Conservation (phyloP, 192 early-diverging fungal species). For the Oehlia diaphana region DNA sequence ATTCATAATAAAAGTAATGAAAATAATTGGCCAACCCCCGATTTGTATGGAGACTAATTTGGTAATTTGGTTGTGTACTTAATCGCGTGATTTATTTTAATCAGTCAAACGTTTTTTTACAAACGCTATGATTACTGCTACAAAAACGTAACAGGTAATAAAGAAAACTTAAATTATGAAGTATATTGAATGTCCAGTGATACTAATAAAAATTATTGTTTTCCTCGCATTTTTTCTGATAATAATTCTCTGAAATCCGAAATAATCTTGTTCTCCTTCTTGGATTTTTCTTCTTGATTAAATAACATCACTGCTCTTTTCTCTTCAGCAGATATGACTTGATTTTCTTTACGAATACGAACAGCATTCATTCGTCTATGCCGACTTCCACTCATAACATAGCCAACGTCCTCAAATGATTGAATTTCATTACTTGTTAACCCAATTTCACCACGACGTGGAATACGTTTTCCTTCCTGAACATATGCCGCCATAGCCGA, state of each 20-base stretch:
- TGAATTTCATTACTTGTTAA: slow-evolving; percentile 82
- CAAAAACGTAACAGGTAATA: no score
- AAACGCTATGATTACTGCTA: no score
- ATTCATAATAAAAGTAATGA: no score
- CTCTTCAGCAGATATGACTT: slow-evolving; percentile 95
- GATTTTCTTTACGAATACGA: slow-evolving; percentile 94
- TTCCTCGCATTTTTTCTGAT: slow-evolving; percentile 49
- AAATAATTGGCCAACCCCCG: no score
- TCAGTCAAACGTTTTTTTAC: no score
- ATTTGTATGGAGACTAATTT: no score
- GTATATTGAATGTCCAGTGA: no score
- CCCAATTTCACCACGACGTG: slow-evolving; percentile 96
- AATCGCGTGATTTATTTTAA: no score
- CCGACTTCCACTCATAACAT: slow-evolving; percentile 95
- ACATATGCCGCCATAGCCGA: slow-evolving; percentile 89
- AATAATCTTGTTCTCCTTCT: slow-evolving; percentile 92
- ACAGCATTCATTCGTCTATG: slow-evolving; percentile 95
- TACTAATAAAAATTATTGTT: not conserved
- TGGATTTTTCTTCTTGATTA: slow-evolving; percentile 85
- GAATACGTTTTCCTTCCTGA: slow-evolving; percentile 91
- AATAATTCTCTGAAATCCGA: slow-evolving; percentile 89
- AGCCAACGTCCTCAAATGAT: slow-evolving; percentile 82
- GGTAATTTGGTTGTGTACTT: no score
- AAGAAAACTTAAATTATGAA: no score
- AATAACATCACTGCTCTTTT: slow-evolving; percentile 83